These are phyloP conservation scores for Zostera marina DNA, from an alignment of 116 monocot genomes.

Conservation along the genomic window DNA sequence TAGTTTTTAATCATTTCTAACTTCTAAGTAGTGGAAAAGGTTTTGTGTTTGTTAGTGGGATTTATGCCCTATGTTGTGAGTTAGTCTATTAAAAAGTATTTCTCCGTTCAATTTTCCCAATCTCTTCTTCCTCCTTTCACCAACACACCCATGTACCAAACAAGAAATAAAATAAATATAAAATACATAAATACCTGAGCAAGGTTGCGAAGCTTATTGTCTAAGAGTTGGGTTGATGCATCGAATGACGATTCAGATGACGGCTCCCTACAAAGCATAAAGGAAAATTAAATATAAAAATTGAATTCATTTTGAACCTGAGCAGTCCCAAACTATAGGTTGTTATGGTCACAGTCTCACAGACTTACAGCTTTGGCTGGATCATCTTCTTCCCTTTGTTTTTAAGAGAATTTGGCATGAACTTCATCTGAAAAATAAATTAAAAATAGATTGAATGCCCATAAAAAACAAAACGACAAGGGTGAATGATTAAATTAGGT, in stretches of 20 bases:
- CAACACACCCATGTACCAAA: not conserved
- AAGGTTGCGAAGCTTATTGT: not conserved
- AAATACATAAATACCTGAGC: not conserved
- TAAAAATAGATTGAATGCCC: too few relatives aligned
- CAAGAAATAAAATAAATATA: not conserved
- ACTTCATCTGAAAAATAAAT: slow-evolving; percentile 3
- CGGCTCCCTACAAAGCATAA: slow-evolving; percentile 1
- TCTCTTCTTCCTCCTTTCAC: too few relatives aligned
- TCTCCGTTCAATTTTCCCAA: not conserved
- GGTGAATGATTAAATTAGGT: too few relatives aligned
- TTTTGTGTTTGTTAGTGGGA: too few relatives aligned
- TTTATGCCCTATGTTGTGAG: not conserved
- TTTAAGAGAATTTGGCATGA: slow-evolving; percentile 1
- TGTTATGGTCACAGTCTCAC: too few relatives aligned
- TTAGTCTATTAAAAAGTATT: slow-evolving; percentile 1
- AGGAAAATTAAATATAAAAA: not conserved
- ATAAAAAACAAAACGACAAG: too few relatives aligned
- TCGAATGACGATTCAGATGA: too few relatives aligned
- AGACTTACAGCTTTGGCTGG: slow-evolving; percentile 1
- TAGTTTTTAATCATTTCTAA: too few relatives aligned
- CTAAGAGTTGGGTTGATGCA: not conserved
- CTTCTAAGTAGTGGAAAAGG: too few relatives aligned
- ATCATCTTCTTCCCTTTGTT: not conserved
- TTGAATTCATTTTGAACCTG: not conserved
- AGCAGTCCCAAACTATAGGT: not conserved